Percentiles rank a stretch among this genome's conserved stretches.
Evolutionary conservation across 2,329 filamentous ascomycete genomes (phyloP).

Genomic region (Albophoma yamanashiensis): DNA sequence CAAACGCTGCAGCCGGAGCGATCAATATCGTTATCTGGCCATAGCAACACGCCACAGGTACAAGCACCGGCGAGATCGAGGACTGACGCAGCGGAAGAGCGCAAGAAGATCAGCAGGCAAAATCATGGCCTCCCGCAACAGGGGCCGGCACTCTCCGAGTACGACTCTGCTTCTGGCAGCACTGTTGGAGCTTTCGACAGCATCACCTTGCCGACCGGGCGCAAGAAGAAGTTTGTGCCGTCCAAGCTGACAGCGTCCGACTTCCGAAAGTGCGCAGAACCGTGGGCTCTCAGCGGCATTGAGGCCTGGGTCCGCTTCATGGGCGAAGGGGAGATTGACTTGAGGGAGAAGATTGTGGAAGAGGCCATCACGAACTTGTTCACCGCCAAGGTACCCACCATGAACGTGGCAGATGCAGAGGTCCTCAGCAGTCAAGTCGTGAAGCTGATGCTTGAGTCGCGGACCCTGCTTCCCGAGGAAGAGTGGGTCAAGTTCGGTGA

Average conservation of each 20-base stretch:
- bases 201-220: conserved; percentile 69
- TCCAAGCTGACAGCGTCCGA: conserved; percentile 72
- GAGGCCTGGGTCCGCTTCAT: conserved; percentile 79
- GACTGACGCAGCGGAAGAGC: conserved; percentile 77
- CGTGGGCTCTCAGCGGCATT: conserved; percentile 88
- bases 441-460: conserved; percentile 65
- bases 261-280: conserved; percentile 75
- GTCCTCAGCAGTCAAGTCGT: conserved; percentile 70
- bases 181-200: conserved; percentile 61
- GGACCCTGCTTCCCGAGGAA: conserved; percentile 75
- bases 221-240: conserved; percentile 75
- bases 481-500: conserved; percentile 94
- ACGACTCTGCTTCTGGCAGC: conserved; percentile 42
- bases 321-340: conserved; percentile 81
- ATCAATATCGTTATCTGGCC: conserved; percentile 74
- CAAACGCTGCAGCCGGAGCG: conserved; percentile 45
- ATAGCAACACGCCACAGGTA: conserved; percentile 69
- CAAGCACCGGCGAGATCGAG: conserved; percentile 82
- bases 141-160: conserved; percentile 41
- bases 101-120: conserved; percentile 42
- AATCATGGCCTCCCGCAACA: conserved; percentile 40
- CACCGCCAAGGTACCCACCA: conserved; percentile 89
- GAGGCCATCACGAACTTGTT: conserved; percentile 85
- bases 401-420: conserved; percentile 97
- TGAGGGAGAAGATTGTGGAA: conserved; percentile 74